Evolutionary conservation across 164 flowering plant genomes (phyloP).

Genomic region (Aristolochia californica): DNA sequence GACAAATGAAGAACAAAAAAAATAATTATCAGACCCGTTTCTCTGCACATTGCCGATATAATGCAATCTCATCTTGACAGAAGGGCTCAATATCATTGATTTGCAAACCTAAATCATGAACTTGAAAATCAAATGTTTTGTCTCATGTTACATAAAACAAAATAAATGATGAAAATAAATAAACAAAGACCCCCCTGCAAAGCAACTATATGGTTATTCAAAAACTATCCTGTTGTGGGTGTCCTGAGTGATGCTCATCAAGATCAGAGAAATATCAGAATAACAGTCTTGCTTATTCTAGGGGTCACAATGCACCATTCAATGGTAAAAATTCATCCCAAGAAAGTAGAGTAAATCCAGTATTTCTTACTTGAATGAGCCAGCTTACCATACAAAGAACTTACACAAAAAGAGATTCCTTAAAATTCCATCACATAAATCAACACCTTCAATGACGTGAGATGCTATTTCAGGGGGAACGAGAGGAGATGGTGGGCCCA

Average conservation of each 20-base stretch:
- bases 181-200: not conserved
- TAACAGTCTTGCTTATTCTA: too few species aligned
- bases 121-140: not conserved
- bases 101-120: conserved; percentile 55
- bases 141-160: not conserved
- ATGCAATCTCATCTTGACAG: conserved; percentile 88
- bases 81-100: conserved; percentile 90
- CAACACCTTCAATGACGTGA: conserved; percentile 88
- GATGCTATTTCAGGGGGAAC: conserved; percentile 91
- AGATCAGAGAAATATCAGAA: too few species aligned
- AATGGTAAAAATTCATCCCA: too few species aligned
- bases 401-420: conserved; percentile 80
- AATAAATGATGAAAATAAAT: not conserved
- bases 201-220: too few species aligned
- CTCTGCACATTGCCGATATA: conserved; percentile 77
- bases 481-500: conserved; percentile 94
- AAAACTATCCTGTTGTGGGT: too few species aligned
- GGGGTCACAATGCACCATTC: too few species aligned
- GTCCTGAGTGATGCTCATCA: too few species aligned
- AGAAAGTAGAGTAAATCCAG: too few species aligned
- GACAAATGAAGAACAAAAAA: not conserved
- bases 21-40: conserved; percentile 51
- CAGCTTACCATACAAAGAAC: conserved; percentile 8
- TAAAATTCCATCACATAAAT: conserved; percentile 76
- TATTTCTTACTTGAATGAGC: not conserved